Percentiles rank a stretch among this genome's conserved stretches.
Evolutionary conservation across 2,329 filamentous ascomycete genomes (phyloP).

Genomic region (Catunica adiposa): DNA sequence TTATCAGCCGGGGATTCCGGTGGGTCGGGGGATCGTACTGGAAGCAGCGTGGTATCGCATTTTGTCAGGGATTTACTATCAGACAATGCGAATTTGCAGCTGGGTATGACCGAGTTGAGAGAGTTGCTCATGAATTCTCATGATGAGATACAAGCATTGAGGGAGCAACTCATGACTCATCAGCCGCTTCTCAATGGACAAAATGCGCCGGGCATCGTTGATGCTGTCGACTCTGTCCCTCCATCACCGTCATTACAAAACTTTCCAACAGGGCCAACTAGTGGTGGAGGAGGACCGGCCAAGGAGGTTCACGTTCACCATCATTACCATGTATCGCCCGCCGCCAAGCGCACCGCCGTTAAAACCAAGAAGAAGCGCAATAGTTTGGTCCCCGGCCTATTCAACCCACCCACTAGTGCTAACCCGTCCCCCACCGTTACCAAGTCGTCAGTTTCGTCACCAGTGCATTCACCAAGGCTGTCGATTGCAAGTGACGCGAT

Average conservation of each 20-base stretch:
- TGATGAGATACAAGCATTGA: conserved; percentile 74
- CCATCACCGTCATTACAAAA: conserved; percentile 13
- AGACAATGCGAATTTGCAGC: conserved; percentile 86
- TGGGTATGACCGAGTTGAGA: conserved; percentile 77
- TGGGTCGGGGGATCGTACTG: conserved; percentile 16
- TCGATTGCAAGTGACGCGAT: conserved; percentile 5
- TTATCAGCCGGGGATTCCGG: conserved; percentile 22
- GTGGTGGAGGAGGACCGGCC: conserved; percentile 25
- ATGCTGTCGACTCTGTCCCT: not conserved
- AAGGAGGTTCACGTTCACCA: conserved; percentile 86
- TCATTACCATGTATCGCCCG: conserved; percentile 64
- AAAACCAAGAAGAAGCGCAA: conserved; percentile 58
- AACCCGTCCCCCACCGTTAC: not conserved
- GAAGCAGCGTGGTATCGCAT: conserved; percentile 60
- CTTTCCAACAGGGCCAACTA: conserved; percentile 15
- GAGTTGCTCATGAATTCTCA: conserved; percentile 86
- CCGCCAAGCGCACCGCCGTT: conserved; percentile 34
- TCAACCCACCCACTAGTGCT: conserved; percentile 31
- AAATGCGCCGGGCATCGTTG: not conserved
- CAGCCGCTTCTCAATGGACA: conserved; percentile 34
- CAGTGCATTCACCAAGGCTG: conserved; percentile 8
- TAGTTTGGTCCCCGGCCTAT: conserved; percentile 41
- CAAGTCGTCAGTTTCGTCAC: conserved; percentile 4
- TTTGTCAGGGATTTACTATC: conserved; percentile 92
- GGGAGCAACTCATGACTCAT: conserved; percentile 66